Conservation (phyloP, 1,139 yeast species). For the Taphrina flavorubra region DNA sequence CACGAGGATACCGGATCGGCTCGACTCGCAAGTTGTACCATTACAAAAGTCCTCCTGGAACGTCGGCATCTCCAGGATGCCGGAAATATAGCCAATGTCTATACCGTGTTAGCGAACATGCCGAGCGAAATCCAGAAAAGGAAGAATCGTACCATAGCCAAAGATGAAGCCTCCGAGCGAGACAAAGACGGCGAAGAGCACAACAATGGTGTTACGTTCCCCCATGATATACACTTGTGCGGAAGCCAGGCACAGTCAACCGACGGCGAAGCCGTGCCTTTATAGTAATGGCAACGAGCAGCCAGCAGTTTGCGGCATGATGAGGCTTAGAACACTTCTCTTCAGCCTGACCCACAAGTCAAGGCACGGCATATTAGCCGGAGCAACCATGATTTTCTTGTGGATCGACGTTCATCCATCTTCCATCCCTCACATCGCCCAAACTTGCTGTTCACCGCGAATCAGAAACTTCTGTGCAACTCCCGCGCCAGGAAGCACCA, state of each 20-base stretch:
- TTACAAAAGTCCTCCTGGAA: constrained; percentile 50
- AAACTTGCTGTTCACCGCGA: no score
- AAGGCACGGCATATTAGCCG: neutral
- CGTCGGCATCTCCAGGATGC: constrained; percentile 62
- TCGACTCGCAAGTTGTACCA: constrained; percentile 52
- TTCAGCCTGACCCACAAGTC: neutral
- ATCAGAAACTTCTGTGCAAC: no score
- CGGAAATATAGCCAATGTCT: constrained; percentile 66
- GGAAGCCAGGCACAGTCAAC: neutral
- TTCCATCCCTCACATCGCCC: no score
- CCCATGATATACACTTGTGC: neutral
- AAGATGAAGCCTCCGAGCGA: constrained; percentile 64
- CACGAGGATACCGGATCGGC: constrained; percentile 57
- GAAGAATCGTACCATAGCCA: constrained; percentile 53
- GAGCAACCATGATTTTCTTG: neutral
- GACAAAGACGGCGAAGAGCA: constrained; percentile 53
- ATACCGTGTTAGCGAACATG: neutral
- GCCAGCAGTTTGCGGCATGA: neutral
- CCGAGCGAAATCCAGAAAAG: neutral
- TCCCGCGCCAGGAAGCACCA: no score
- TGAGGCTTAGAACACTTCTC: neutral
- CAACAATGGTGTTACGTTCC: constrained; percentile 10
- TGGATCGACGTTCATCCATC: neutral
- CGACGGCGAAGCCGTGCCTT: constrained; percentile 4
- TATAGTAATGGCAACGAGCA: neutral